Percentiles rank a stretch among this genome's conserved stretches.
These are phyloP conservation scores for Heliocybe sulcata DNA, from an alignment of 1,284 basidiomycete genomes.

Conservation along the genomic window DNA sequence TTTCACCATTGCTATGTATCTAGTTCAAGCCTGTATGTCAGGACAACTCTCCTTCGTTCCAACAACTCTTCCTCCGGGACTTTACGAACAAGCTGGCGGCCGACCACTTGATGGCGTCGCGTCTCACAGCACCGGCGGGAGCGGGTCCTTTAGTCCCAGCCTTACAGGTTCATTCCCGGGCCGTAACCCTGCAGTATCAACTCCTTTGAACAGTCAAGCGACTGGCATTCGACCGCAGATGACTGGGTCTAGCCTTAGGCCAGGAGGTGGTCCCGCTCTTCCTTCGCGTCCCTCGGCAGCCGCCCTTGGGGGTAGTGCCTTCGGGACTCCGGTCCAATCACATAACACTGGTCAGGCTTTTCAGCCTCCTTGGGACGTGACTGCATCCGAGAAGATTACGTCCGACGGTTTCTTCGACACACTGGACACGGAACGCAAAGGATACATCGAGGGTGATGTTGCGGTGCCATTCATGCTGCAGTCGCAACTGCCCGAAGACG, in stretches of 20 bases:
- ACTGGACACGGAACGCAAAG: constrained; percentile 72
- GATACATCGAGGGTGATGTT: constrained; percentile 87
- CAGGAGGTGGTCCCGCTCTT: constrained; percentile 11
- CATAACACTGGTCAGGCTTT: constrained; percentile 17
- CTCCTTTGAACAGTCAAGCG: constrained; percentile 60
- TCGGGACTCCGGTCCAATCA: constrained; percentile 18
- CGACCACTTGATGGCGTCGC: constrained; percentile 31
- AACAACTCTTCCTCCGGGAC: constrained; percentile 70
- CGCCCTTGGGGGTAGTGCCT: constrained; percentile 21
- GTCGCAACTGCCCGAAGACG: constrained; percentile 80
- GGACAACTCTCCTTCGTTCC: constrained; percentile 75
- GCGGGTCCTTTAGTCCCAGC: constrained; percentile 45
- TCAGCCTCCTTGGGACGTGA: constrained; percentile 75
- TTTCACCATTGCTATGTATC: constrained; percentile 95
- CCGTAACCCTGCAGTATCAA: constrained; percentile 34
- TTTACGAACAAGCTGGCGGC: constrained; percentile 83
- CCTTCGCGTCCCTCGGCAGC: constrained; percentile 38
- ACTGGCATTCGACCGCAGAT: constrained; percentile 28
- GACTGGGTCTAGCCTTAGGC: constrained; percentile 23
- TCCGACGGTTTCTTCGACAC: constrained; percentile 82
- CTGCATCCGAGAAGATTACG: constrained; percentile 72
- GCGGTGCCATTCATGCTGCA: constrained; percentile 97
- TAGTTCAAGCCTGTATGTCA: constrained; percentile 90
- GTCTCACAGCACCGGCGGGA: constrained; percentile 55
- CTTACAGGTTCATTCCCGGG: constrained; percentile 27